Conservation (phyloP, 116 monocot species). For the Cymodocea nodosa region DNA sequence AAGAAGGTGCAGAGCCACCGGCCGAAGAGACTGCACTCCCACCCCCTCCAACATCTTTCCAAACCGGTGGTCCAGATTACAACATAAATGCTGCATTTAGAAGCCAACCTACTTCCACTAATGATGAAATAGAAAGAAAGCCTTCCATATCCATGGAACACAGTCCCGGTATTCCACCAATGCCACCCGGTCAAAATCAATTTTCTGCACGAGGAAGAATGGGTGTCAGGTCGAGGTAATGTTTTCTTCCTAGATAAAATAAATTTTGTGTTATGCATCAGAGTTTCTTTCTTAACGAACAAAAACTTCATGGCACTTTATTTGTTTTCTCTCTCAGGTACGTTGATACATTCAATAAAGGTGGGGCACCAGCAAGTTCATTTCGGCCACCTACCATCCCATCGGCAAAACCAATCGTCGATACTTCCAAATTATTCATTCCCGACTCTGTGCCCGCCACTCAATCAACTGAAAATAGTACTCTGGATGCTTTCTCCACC, state of each 20-base stretch:
- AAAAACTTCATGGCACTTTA: not conserved
- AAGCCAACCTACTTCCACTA: constrained; percentile 10
- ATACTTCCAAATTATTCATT: constrained; percentile 51
- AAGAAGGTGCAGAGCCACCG: constrained; percentile 65
- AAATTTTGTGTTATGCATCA: not conserved
- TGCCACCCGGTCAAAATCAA: constrained; percentile 61
- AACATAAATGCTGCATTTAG: constrained; percentile 26
- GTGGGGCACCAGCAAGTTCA: constrained; percentile 19
- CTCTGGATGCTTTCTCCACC: not conserved
- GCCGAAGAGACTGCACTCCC: constrained; percentile 38
- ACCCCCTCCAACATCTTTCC: constrained; percentile 66
- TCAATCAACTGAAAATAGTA: constrained; percentile 6
- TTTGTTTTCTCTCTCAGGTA: constrained; percentile 26
- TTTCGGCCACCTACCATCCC: constrained; percentile 40
- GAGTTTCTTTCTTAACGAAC: not conserved
- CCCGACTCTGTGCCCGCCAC: constrained; percentile 32
- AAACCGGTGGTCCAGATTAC: constrained; percentile 32
- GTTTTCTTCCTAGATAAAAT: not conserved
- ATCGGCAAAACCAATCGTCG: constrained; percentile 33
- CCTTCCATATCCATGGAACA: constrained; percentile 18
- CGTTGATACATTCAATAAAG: constrained; percentile 93
- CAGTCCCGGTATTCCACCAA: constrained; percentile 54
- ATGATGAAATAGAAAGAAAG: constrained; percentile 28
- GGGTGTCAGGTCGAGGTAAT: constrained; percentile 77
- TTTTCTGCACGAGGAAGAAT: constrained; percentile 61